These are phyloP conservation scores for Verticillium nubilum DNA, from an alignment of 2,329 filamentous ascomycete genomes.

Conservation along the genomic window DNA sequence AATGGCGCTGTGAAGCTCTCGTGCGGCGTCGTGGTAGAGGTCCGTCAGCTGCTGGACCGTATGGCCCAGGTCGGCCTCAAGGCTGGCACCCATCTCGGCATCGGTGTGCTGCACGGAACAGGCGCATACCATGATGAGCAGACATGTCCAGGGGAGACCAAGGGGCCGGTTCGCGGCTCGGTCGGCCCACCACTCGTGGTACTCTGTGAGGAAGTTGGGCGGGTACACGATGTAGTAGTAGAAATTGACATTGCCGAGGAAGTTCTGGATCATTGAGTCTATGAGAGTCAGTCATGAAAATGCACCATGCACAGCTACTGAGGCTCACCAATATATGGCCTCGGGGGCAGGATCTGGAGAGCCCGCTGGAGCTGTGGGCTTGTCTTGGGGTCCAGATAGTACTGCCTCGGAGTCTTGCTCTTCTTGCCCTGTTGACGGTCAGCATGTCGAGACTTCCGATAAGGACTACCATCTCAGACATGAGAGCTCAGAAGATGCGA, in stretches of 20 bases:
- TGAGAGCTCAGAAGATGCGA: background rate
- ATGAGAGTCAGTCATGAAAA: background rate
- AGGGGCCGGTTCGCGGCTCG: slow-evolving; percentile 23
- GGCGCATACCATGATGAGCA: slow-evolving; percentile 31
- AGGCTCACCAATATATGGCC: background rate
- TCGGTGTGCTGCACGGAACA: slow-evolving; percentile 29
- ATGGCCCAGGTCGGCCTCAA: slow-evolving; percentile 24
- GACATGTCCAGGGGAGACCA: slow-evolving; percentile 29
- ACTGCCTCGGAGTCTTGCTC: background rate
- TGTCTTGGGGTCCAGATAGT: slow-evolving; percentile 8
- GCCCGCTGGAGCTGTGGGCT: slow-evolving; percentile 20
- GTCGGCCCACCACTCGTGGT: slow-evolving; percentile 27
- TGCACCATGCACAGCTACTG: slow-evolving; percentile 1
- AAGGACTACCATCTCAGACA: slow-evolving; percentile 8
- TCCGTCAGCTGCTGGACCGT: slow-evolving; percentile 22
- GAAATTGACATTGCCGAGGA: slow-evolving; percentile 29
- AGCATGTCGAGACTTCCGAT: slow-evolving; percentile 10
- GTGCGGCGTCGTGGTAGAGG: slow-evolving; percentile 25
- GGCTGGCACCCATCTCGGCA: slow-evolving; percentile 20
- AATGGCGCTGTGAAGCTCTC: slow-evolving; percentile 26
- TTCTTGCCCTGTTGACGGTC: background rate
- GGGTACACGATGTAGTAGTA: slow-evolving; percentile 34
- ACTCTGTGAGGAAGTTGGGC: slow-evolving; percentile 26
- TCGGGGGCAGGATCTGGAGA: background rate
- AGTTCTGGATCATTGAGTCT: slow-evolving; percentile 32